Base-by-base conservation (phyloP, 768 basidiomycete species). In the Kwoniella dejecticola region DNA sequence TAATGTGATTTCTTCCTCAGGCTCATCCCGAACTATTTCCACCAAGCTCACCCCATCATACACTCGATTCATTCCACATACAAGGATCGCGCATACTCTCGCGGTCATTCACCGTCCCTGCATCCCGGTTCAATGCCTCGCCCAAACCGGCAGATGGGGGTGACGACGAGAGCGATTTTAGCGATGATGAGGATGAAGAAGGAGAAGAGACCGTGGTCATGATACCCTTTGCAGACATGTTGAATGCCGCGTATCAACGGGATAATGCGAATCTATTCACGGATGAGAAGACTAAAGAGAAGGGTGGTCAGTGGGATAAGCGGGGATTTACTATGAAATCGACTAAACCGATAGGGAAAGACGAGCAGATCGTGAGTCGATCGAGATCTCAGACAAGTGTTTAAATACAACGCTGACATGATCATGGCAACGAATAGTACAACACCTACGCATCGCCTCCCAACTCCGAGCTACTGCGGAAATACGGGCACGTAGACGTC, bases 401-500 rank as follows among this genome's bases (percentile, higher is more conserved):
- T n/a, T n/a, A n/a, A n/a, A n/a, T n/a, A n/a, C n/a, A n/a, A n/a
- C n/a, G n/a, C n/a, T n/a, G n/a, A n/a, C n/a, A n/a, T n/a, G n/a
- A n/a, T n/a, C n/a, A n/a, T n/a, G n/a, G n/a, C n/a, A n/a, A n/a
- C n/a, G n/a, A n/a, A 4, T 67, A 94, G 91, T 92, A 88, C 85
- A 98, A 98, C 77, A 97, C 95, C 0, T 99, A 98, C 76, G 91
- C 88, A 26, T 89, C 94, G 71, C 88, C 86, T 1, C 91, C 95
- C 4, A 98, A 98, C 74, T 85, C 89, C 6, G 94, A 94, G 68
- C 84, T 99, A 7, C 83, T 99, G n/a, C 85, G 96, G 44, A 86
- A 90, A 57, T 98, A 95, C 72, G 96, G 96, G 0, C 89, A 97
- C 71, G 88, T 95, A 55, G 96, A 98, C 78, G 72, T 86, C 27